These are phyloP conservation scores for Teratosphaeriaceae sp. DNA, from an alignment of 2,329 filamentous ascomycete genomes.

Conservation along the genomic window DNA sequence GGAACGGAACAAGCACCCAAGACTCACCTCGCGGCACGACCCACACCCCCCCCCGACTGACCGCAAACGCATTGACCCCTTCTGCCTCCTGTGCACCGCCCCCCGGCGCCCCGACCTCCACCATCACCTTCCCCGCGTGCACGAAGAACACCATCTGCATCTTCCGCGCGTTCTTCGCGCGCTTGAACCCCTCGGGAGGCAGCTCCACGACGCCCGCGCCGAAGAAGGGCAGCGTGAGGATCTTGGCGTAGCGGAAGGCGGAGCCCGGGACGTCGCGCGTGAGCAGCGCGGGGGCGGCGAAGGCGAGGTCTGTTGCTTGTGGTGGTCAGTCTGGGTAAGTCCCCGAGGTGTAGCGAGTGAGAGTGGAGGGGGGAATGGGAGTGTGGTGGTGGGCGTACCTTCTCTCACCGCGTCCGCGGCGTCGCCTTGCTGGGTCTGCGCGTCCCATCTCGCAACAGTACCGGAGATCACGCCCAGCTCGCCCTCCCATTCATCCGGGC, in stretches of 20 bases:
- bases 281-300: slow-evolving; percentile 50
- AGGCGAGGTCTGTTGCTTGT: slow-evolving; percentile 56
- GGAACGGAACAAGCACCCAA: slow-evolving; percentile 6
- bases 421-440: slow-evolving; percentile 22
- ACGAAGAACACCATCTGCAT: slow-evolving; percentile 99
- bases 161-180: slow-evolving; percentile 82
- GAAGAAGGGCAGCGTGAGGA: slow-evolving; percentile 77
- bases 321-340: not conserved
- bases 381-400: slow-evolving; percentile 24
- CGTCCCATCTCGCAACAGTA: slow-evolving; percentile 53
- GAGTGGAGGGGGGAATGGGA: not conserved
- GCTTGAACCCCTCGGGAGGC: slow-evolving; percentile 74
- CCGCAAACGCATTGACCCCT: slow-evolving; percentile 66
- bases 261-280: slow-evolving; percentile 55
- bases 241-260: slow-evolving; percentile 83
- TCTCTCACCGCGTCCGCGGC: slow-evolving; percentile 35
- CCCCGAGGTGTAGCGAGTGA: not conserved
- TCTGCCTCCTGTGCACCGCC: slow-evolving; percentile 33
- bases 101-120: slow-evolving; percentile 52
- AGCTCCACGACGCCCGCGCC: slow-evolving; percentile 86
- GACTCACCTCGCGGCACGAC: slow-evolving; percentile 86
- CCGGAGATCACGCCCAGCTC: slow-evolving; percentile 59
- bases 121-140: slow-evolving; percentile 71
- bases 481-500: slow-evolving; percentile 63
- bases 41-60: slow-evolving; percentile 82